Base-by-base conservation (phyloP, 768 basidiomycete species). In the Calocybe indica region DNA sequence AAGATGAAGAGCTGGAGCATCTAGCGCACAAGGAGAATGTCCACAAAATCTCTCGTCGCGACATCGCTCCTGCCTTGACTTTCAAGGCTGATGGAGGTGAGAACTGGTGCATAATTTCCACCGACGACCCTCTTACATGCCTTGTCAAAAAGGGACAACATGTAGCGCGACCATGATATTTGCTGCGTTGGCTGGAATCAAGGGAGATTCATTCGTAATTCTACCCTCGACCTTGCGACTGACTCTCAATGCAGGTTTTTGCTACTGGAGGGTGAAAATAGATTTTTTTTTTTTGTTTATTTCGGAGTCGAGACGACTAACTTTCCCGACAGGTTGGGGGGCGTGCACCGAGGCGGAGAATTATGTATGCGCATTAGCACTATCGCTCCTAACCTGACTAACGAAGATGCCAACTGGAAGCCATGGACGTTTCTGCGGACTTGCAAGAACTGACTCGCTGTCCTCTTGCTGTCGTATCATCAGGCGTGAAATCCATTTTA, bases 371-470 rank as follows among this genome's bases (percentile, higher is more conserved):
- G 22, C 22, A 46, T 63, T 58, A 34, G 31, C 6, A 13, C 7
- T 33, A 34, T 15, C 10, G 15, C 42, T 15, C n/a, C 1, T 44
- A 2, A 13, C n/a, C 14, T 36, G 11, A 41, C 43, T 46, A 15
- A 29, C 22, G 36, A 29, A 48, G 10, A 50, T 22, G 43, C 12
- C 48, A n/a, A 52, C 10, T 10, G 14, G 29, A 55, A 96, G 92
- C 90, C 12, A 82, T 98, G 81, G 95, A 99, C 58, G 72, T 99
- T 29, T 97, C 95, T 11, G 92, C 95, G 11, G 95, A 99, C 62
- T 72, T 99, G 11, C 83, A 85, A 7, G 92, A 97, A 62, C 78
- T 99, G 32, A 74, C 88, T 14, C 77, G 90, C 13, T 95, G 91
- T 56, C 88, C 93, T 14, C 89, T 98, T 39, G 92, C 87, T 3